A percentile compares a stretch with the other conserved stretches of the same genome.
Evolutionary conservation across 352 stramenopile species (phyloP).

Genomic region (Phytopythium chamaehyphon): DNA sequence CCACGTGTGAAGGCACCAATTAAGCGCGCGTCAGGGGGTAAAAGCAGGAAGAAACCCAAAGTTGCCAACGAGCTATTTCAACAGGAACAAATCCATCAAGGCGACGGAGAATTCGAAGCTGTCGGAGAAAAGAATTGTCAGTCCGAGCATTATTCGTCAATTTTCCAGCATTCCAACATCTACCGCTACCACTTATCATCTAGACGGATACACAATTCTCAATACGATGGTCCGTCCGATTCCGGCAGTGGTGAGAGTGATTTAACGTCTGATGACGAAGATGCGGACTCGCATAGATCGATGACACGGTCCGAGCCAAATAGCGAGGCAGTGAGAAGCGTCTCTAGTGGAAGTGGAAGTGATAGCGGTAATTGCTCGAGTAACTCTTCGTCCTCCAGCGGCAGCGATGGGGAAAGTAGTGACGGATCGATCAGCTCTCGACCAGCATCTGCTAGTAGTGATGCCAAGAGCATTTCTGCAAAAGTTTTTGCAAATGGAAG

Average conservation of each 20-base stretch:
- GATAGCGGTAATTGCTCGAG: conserved; percentile 34
- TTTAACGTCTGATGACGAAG: conserved; percentile 46
- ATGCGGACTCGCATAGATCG: conserved; percentile 31
- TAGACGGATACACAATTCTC: conserved; percentile 16
- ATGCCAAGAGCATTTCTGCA: not conserved
- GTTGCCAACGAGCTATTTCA: conserved; percentile 1
- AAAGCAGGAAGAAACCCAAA: conserved; percentile 21
- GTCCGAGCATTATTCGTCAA: conserved; percentile 7
- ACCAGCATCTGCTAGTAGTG: not conserved
- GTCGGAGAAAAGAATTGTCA: not conserved
- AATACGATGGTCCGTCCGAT: conserved; percentile 57
- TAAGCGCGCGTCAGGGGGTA: conserved; percentile 7
- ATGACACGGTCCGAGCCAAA: conserved; percentile 25
- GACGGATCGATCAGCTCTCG: conserved; percentile 5
- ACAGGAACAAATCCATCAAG: conserved; percentile 37
- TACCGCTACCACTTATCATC: conserved; percentile 22
- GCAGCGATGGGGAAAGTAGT: conserved; percentile 27
- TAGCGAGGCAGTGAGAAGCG: conserved; percentile 41
- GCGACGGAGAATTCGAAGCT: conserved; percentile 37
- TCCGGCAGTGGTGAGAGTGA: conserved; percentile 50
- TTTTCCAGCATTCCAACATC: conserved; percentile 34
- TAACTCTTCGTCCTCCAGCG: conserved; percentile 30
- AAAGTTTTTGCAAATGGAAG: no score
- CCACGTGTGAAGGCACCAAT: conserved; percentile 19
- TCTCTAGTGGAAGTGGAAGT: conserved; percentile 55